Conservation (phyloP, 495 filamentous ascomycete species). For the Trichodelitschia bisporula region DNA sequence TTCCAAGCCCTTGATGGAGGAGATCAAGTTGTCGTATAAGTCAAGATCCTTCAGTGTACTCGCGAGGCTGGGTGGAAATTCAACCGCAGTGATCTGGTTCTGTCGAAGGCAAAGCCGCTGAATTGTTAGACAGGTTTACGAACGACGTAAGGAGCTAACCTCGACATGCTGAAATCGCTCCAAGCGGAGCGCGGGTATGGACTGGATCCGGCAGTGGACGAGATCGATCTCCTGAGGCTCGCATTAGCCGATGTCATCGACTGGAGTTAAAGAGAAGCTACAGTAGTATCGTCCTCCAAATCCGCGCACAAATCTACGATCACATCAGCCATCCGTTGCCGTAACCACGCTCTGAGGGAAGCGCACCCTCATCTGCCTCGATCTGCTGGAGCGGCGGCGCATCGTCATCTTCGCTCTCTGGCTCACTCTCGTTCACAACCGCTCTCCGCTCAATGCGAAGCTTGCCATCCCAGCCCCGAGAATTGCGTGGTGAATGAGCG, state of each 20-base stretch:
- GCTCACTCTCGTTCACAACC: conserved; percentile 45
- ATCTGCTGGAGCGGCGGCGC: conserved; percentile 53
- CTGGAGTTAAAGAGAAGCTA: conserved; percentile 10
- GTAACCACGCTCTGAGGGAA: no score
- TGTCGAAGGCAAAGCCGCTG: conserved; percentile 80
- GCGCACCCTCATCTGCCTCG: conserved; percentile 54
- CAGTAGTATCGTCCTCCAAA: conserved; percentile 32
- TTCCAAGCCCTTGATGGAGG: conserved; percentile 65
- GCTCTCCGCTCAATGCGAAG: conserved; percentile 45
- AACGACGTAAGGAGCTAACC: conserved; percentile 17
- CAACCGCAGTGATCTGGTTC: conserved; percentile 63
- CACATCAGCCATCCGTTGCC: no score
- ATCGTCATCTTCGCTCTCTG: conserved; percentile 58
- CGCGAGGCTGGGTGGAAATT: conserved; percentile 24
- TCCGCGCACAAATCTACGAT: conserved; percentile 37
- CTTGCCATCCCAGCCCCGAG: conserved; percentile 92
- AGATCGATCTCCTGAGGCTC: conserved; percentile 55
- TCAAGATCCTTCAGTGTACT: conserved; percentile 56
- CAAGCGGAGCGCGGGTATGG: conserved; percentile 51
- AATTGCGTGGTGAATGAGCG: no score
- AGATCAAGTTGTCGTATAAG: conserved; percentile 93
- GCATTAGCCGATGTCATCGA: neutral
- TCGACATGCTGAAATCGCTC: conserved; percentile 58
- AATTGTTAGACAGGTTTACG: neutral
- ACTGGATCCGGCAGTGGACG: conserved; percentile 60